Evolutionary conservation across 331 rosid species (phyloP).

Genomic region (Pyracantha coccinea): DNA sequence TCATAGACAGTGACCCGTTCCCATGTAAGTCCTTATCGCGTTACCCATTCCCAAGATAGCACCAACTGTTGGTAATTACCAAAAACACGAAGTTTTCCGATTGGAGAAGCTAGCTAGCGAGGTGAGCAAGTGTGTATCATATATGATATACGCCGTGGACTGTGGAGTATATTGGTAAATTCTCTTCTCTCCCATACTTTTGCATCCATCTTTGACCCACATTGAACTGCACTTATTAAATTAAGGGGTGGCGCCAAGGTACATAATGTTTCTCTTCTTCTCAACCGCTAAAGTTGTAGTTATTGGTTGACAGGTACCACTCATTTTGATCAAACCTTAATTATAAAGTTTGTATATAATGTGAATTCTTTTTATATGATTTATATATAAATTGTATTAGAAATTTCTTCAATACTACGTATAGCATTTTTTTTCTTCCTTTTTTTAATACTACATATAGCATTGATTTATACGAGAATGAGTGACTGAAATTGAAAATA

Average conservation of each 20-base stretch:
- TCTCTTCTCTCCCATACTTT: neutral
- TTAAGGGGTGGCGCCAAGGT: neutral
- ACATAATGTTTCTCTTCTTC: neutral
- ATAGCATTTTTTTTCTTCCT: too few species aligned
- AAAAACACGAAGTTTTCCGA: neutral
- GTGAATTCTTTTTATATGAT: too few species aligned
- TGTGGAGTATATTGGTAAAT: neutral
- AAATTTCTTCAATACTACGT: too few species aligned
- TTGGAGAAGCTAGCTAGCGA: neutral
- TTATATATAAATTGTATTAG: too few species aligned
- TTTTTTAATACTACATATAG: too few species aligned
- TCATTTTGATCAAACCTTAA: neutral
- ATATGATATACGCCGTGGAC: too few species aligned
- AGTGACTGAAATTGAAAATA: too few species aligned
- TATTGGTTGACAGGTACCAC: neutral
- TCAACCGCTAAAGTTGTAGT: neutral
- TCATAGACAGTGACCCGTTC: too few species aligned
- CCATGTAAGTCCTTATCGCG: too few species aligned
- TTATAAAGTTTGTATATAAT: too few species aligned
- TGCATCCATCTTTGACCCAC: neutral
- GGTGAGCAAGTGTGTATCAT: neutral
- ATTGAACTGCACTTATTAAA: neutral
- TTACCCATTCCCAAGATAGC: too few species aligned
- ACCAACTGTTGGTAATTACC: neutral
- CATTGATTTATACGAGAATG: too few species aligned